Percentiles rank a stretch among this genome's conserved stretches.
phyloP scores from a whole-genome alignment of 441 rosid genomes.

The Macaranga tanarius region DNA sequence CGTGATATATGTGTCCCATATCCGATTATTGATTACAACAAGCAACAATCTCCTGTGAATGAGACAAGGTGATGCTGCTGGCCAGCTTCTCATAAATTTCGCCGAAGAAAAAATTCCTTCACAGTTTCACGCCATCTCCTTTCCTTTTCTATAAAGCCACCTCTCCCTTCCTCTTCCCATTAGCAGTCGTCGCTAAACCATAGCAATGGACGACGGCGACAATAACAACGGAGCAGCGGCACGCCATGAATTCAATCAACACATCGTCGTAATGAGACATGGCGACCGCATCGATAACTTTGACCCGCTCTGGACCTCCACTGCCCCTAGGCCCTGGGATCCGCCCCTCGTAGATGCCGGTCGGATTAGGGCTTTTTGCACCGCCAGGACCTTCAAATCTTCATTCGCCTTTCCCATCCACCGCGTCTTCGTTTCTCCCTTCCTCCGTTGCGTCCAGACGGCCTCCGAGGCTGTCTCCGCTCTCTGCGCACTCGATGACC shows the following conservation, averaged over 20 bases:
- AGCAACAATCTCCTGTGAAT: no score
- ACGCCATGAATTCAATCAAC: constrained; percentile 34
- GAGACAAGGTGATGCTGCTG: no score
- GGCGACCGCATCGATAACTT: constrained; percentile 77
- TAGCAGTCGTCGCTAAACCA: background rate
- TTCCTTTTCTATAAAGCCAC: background rate
- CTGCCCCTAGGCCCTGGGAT: constrained; percentile 79
- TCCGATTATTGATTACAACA: no score
- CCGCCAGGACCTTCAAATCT: constrained; percentile 50
- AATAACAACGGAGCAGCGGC: constrained; percentile 1
- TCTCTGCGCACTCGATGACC: constrained; percentile 47
- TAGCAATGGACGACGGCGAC: constrained; percentile 20
- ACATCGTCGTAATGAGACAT: constrained; percentile 82
- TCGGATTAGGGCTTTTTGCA: constrained; percentile 45
- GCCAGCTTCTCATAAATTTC: no score
- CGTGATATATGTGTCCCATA: no score
- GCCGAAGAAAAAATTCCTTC: background rate
- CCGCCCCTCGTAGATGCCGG: constrained; percentile 64
- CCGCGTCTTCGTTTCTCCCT: constrained; percentile 85
- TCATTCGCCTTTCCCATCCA: constrained; percentile 59
- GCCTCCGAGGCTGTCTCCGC: constrained; percentile 63
- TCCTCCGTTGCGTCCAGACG: constrained; percentile 84
- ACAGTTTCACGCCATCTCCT: background rate
- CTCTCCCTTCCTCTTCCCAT: no score
- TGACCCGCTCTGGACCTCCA: constrained; percentile 55